Conservation (phyloP, 2,329 filamentous ascomycete species). For the Apiospora rasikravindrae region DNA sequence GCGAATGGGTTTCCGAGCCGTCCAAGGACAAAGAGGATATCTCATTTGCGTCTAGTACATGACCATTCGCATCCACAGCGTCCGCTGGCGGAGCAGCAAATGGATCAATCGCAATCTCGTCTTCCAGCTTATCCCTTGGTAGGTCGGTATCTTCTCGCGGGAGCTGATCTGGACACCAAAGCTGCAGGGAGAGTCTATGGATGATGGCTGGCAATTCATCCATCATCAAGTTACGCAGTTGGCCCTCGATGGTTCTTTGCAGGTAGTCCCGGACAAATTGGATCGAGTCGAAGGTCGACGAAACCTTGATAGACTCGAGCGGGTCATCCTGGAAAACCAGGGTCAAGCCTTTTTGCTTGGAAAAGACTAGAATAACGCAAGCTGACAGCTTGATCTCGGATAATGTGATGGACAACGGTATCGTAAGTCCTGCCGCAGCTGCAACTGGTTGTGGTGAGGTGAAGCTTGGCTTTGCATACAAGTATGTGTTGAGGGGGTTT, state of each 20-base stretch:
- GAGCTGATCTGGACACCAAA: conserved; percentile 89
- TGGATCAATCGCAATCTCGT: conserved; percentile 76
- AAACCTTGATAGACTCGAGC: conserved; percentile 96
- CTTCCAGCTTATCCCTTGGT: conserved; percentile 51
- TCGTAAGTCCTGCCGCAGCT: conserved; percentile 89
- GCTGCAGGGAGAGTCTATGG: conserved; percentile 83
- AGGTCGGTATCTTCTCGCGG: conserved; percentile 67
- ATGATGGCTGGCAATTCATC: conserved; percentile 97
- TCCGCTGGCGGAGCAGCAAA: conserved; percentile 81
- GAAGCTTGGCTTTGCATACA: conserved; percentile 89
- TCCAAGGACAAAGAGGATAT: conserved; percentile 81
- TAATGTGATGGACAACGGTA: conserved; percentile 94
- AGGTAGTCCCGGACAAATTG: conserved; percentile 97
- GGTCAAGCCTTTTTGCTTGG: conserved; percentile 94
- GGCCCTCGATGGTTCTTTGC: conserved; percentile 93
- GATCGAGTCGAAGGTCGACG: conserved; percentile 98
- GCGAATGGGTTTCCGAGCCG: conserved; percentile 79
- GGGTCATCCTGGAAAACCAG: conserved; percentile 98
- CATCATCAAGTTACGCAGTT: conserved; percentile 94
- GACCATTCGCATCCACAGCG: conserved; percentile 80
- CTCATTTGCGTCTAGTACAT: conserved; percentile 74
- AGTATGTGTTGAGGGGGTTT: conserved; percentile 94
- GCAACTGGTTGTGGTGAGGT: conserved; percentile 92
- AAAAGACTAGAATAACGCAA: conserved; percentile 97
- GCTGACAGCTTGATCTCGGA: conserved; percentile 95